Evolutionary conservation across 208 protist species (phyloP), one percentile per base, ranked within the genome.

Genomic region (Trypanosoma brucei): DNA sequence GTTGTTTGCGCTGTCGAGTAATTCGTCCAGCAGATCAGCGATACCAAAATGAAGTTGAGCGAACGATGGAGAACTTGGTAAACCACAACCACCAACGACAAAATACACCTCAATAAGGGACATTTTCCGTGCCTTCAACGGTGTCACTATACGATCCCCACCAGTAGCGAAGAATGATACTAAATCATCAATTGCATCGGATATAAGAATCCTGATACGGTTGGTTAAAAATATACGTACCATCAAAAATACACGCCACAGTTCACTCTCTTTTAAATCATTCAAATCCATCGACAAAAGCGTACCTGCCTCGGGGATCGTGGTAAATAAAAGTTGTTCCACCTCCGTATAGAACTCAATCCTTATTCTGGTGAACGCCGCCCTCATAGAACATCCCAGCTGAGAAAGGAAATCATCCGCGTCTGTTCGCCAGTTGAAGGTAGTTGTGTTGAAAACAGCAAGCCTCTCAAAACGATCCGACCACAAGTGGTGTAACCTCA

Each of bases 311-410:
- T 64, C 64, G 2, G 54, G 45, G 50, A 91, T 73, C 36, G 72
- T 70, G 1, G 59, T 55, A 66, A 86, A 91, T 55, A 95, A 90
- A 66, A 89, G 68, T 1, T 82, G 77, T 63, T 95, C 89, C 7
- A 87, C 61, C 46, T 87, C 75, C 2, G 78, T 71, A 62, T 91
- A 95, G 70, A 95, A 90, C 57, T 93, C 89, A 40, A 95, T 77
- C 52, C 84, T 75, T 49, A 95, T 79, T 31, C 78, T 59, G n/a
- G 86, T 81, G 63, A 95, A 74, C 4, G 77, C 81, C 6, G 83
- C 77, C 37, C 70, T 65, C 69, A 92, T 75, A 13, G 82, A 83
- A 31, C 48, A 75, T 11, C 38, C 70, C 14, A 92, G 13, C 51
- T 92, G 79, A 35, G 55, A 42, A 35, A 91, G 22, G 79, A 93